Conservation (phyloP, 371 early-diverging fungal species). For the Apophysomyces variabilis region DNA sequence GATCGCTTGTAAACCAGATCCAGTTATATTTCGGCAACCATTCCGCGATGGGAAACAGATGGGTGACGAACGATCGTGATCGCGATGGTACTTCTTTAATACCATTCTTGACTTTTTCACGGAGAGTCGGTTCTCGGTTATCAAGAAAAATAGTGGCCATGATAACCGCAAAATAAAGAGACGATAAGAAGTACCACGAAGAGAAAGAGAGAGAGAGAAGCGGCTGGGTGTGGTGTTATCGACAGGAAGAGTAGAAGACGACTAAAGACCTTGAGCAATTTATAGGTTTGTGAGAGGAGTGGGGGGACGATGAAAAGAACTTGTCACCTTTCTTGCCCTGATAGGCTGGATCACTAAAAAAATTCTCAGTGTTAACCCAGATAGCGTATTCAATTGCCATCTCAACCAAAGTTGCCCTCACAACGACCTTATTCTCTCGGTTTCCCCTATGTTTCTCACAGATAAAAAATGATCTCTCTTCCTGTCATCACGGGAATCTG, state of each 20-base stretch:
- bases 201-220: neutral
- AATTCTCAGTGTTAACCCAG: neutral
- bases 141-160: slow-evolving; percentile 1
- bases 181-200: neutral
- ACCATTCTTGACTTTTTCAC: neutral
- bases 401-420: neutral
- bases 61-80: slow-evolving; percentile 26
- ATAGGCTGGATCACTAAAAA: neutral
- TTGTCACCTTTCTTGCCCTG: neutral
- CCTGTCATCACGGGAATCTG: neutral
- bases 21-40: slow-evolving; percentile 80
- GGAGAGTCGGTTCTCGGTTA: neutral
- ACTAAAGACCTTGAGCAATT: neutral
- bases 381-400: neutral
- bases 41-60: slow-evolving; percentile 63
- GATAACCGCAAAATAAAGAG: neutral
- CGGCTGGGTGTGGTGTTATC: neutral
- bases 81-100: slow-evolving; percentile 13
- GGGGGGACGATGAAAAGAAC: slow-evolving; percentile 6
- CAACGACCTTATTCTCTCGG: too few relatives aligned
- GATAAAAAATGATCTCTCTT: neutral
- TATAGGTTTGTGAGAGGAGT: neutral
- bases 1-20: slow-evolving; percentile 72
- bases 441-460: too few relatives aligned
- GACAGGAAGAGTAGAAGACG: neutral